Base-by-base conservation (phyloP, 768 basidiomycete genomes). In the Lactarius akahatsu region DNA sequence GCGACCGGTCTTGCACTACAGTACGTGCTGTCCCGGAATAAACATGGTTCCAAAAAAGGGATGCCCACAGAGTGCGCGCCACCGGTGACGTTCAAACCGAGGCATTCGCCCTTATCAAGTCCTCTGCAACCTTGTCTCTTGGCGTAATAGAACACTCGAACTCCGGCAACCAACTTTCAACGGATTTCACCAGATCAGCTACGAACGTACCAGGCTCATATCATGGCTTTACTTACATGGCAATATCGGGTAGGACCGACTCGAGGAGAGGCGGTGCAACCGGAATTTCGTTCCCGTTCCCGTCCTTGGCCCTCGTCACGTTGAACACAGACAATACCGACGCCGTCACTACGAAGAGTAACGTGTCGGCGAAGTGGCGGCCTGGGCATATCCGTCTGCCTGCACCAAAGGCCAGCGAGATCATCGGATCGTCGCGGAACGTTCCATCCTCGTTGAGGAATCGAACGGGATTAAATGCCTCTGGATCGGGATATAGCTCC, bases 401-500 rank as follows among this genome's bases (percentile, higher is more conserved):
- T 4, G 50, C 50, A 26, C 50, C 50, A 28, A 52, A 52, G 1
- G 26, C 50, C 2, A 52, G 23, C 11, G 23, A 5, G 5, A 52
- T 52, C 26, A n/a, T 23, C 1, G 60, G 38, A 43, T 61, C 55
- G 16, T 57, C 60, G 23, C 61, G 38, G 23, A 52, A 61, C 54
- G 23, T 45, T n/a, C 59, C 64, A 52, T 61, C 64, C n/a, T 54
- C 23, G 28, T 55, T 52, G 30, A 72, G 65, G 40, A 63, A 74
- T 4, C 74, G 71, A 23, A 74, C 74, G 11, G 74, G 74, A 6
- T 66, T 70, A 61, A 75, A 75, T 2, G 23, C 30, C 40, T 74
- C 69, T 18, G 74, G 74, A 10, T 75, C 68, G 11, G 69, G 73
- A 62, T 54, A 76, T 50, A 64, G 60, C 16, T 61, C 61, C 40